Conservation (phyloP, 2,329 filamentous ascomycete genomes). For the Ophiostoma fasciatum region DNA sequence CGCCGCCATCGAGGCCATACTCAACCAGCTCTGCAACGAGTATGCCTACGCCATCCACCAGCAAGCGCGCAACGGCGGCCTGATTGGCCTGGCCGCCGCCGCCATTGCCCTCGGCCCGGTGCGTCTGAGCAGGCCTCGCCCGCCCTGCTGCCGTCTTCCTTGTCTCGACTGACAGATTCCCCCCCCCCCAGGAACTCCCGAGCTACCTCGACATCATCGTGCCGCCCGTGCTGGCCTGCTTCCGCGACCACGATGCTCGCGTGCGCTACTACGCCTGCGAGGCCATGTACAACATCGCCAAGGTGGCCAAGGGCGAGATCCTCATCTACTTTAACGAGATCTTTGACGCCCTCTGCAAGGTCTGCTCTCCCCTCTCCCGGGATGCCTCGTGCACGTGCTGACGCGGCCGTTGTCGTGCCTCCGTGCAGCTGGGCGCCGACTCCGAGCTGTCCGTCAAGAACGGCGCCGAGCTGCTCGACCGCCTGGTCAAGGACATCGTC, state of each 20-base stretch:
- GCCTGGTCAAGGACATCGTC: slow-evolving; percentile 90
- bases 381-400: slow-evolving; percentile 10
- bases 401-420: too few species aligned
- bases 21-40: slow-evolving; percentile 93
- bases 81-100: slow-evolving; percentile 89
- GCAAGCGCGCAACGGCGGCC: slow-evolving; percentile 86
- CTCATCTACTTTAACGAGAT: slow-evolving; percentile 96
- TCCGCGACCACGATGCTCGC: slow-evolving; percentile 92
- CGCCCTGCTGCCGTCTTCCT: neutral
- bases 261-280: slow-evolving; percentile 98
- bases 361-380: slow-evolving; percentile 20
- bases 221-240: slow-evolving; percentile 90
- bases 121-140: slow-evolving; percentile 13
- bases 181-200: slow-evolving; percentile 56
- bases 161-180: neutral
- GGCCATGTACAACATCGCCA: slow-evolving; percentile 99
- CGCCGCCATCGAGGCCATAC: slow-evolving; percentile 67
- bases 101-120: slow-evolving; percentile 89
- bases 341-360: slow-evolving; percentile 94
- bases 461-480: slow-evolving; percentile 85
- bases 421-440: slow-evolving; percentile 69
- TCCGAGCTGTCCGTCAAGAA: slow-evolving; percentile 97
- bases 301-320: slow-evolving; percentile 96
- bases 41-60: slow-evolving; percentile 97
- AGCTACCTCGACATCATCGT: slow-evolving; percentile 88